Conservation (phyloP, 1,284 basidiomycete species). For the Leucoagaricus sp. region DNA sequence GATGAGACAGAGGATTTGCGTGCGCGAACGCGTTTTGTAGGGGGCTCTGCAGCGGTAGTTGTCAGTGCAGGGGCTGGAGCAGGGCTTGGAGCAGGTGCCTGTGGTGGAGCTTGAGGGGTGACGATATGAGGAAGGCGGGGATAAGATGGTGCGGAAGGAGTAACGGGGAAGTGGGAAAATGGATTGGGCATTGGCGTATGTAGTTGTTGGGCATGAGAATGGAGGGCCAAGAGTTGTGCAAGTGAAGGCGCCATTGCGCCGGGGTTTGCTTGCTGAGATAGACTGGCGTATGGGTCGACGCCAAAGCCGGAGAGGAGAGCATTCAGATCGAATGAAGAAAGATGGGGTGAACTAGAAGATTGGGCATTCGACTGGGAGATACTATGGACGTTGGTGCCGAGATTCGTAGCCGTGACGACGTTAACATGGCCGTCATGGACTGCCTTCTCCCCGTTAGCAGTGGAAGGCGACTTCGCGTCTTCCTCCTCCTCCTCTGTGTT, state of each 20-base stretch:
- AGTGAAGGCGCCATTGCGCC: conserved; percentile 51
- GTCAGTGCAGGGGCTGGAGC: conserved; percentile 19
- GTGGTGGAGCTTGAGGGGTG: conserved; percentile 15
- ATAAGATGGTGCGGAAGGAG: conserved; percentile 7
- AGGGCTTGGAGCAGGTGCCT: conserved; percentile 15
- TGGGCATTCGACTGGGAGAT: conserved; percentile 22
- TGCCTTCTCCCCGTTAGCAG: conserved; percentile 42
- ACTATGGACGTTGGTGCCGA: conserved; percentile 27
- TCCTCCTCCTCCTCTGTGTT: conserved; percentile 48
- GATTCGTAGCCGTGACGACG: conserved; percentile 49
- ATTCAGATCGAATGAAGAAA: conserved; percentile 50
- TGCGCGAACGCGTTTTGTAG: conserved; percentile 56
- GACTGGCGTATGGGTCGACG: conserved; percentile 52
- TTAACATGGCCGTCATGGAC: conserved; percentile 59
- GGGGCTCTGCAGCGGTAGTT: conserved; percentile 31
- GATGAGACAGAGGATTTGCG: conserved; percentile 50
- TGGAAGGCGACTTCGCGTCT: conserved; percentile 29
- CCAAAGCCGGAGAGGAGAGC: conserved; percentile 62
- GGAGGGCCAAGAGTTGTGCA: conserved; percentile 64
- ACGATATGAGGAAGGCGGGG: not conserved
- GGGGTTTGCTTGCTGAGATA: conserved; percentile 30
- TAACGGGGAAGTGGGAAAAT: conserved; percentile 23
- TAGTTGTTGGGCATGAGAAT: conserved; percentile 37
- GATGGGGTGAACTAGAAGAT: not conserved
- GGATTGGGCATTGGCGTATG: conserved; percentile 12